A percentile compares a stretch with the other conserved stretches of the same genome.
phyloP scores from a whole-genome alignment of 495 filamentous ascomycete species.

The Neohortaea acidophila region DNA sequence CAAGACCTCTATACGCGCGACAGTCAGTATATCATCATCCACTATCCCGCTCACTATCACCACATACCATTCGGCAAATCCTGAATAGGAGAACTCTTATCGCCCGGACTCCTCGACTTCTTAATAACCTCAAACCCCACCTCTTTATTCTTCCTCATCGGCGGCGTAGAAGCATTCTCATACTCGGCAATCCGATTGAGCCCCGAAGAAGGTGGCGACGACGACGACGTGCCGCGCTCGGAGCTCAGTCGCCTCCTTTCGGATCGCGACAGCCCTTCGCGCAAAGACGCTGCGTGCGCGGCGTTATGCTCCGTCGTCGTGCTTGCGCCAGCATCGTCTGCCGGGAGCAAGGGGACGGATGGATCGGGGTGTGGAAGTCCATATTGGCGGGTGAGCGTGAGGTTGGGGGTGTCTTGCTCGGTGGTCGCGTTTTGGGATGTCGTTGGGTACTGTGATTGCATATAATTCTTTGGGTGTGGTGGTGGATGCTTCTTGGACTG shows the following conservation, averaged over 20 bases:
- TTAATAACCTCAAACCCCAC: constrained; percentile 49
- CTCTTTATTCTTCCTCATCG: constrained; percentile 32
- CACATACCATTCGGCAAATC: constrained; percentile 68
- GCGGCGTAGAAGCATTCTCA: constrained; percentile 41
- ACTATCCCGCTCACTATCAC: constrained; percentile 3
- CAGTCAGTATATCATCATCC: constrained; percentile 3
- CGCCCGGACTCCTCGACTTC: constrained; percentile 34
- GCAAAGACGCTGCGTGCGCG: constrained; percentile 8
- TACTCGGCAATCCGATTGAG: constrained; percentile 54
- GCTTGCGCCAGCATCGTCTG: constrained; percentile 9
- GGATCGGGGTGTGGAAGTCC: constrained; percentile 39
- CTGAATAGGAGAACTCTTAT: constrained; percentile 32
- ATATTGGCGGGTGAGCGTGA: constrained; percentile 48
- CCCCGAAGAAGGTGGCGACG: constrained; percentile 34
- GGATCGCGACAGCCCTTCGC: constrained; percentile 3
- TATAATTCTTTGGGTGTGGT: constrained; percentile 46
- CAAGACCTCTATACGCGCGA: constrained; percentile 53
- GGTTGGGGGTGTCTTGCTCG: constrained; percentile 31
- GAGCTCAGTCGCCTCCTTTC: constrained; percentile 22
- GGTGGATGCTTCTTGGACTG: constrained; percentile 42
- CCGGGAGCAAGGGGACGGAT: constrained; percentile 18
- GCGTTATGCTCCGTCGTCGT: constrained; percentile 11
- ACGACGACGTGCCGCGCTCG: constrained; percentile 21
- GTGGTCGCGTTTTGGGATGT: constrained; percentile 40
- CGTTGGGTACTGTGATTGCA: constrained; percentile 68